phyloP scores from a whole-genome alignment of 2,329 filamentous ascomycete species.

The Colletotrichum limetticola region DNA sequence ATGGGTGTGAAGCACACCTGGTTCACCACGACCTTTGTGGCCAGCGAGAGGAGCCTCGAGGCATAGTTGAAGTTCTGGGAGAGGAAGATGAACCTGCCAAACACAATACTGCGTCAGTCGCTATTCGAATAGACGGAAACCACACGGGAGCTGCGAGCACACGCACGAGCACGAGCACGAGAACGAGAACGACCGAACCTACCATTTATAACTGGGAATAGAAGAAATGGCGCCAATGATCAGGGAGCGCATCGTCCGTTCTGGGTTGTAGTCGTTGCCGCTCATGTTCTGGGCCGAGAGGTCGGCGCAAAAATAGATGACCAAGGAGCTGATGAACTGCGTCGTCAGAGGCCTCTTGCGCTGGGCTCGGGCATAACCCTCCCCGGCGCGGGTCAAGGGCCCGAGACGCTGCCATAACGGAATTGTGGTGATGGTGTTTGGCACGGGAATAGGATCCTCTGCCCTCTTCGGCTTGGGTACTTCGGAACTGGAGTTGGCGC shows the following conservation, averaged over 20 bases:
- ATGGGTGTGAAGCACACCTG: constrained; percentile 84
- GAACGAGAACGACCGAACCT: constrained; percentile 41
- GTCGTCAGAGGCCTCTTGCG: constrained; percentile 79
- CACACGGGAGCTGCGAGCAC: not conserved
- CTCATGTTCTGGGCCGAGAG: constrained; percentile 79
- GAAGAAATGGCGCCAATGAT: constrained; percentile 78
- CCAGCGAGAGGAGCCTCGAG: constrained; percentile 76
- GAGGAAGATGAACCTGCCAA: constrained; percentile 79
- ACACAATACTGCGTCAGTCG: not conserved
- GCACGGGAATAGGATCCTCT: constrained; percentile 53
- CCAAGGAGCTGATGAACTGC: constrained; percentile 78
- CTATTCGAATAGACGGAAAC: not conserved
- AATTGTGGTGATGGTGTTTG: constrained; percentile 52
- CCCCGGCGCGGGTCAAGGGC: constrained; percentile 62
- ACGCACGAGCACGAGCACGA: not conserved
- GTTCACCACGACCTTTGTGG: constrained; percentile 82
- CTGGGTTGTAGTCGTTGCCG: constrained; percentile 72
- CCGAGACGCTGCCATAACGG: constrained; percentile 68
- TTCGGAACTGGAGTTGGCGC: constrained; percentile 42
- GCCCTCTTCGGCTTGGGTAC: constrained; percentile 32
- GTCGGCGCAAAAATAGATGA: constrained; percentile 84
- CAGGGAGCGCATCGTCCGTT: constrained; percentile 76
- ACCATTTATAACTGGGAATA: constrained; percentile 88
- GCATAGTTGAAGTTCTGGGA: constrained; percentile 85
- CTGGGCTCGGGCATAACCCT: constrained; percentile 77